A percentile compares a stretch with the other conserved stretches of the same genome.
Evolutionary conservation across 2,329 filamentous ascomycete species (phyloP).

Genomic region (Fonsecaea pugnacius): DNA sequence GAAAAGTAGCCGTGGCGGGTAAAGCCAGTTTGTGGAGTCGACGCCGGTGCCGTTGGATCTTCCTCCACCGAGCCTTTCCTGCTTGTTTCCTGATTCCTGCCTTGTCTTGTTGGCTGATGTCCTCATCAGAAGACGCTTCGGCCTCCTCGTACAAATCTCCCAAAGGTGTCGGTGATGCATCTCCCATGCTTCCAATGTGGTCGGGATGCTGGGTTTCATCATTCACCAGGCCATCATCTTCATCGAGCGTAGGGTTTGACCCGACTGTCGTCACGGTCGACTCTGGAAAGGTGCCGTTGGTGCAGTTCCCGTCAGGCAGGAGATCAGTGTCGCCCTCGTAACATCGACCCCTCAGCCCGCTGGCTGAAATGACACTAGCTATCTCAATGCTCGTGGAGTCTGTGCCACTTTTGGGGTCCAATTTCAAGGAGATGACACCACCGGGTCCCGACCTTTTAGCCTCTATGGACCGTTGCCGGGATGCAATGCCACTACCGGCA

Average conservation of each 20-base stretch:
- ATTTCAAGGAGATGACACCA: not conserved
- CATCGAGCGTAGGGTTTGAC: not conserved
- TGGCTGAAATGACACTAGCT: not conserved
- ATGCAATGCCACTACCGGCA: not conserved
- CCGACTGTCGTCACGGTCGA: not conserved
- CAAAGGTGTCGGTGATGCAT: not conserved
- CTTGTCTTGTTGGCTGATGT: not conserved
- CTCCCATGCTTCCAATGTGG: not conserved
- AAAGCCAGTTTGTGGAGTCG: not conserved
- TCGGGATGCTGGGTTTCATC: not conserved
- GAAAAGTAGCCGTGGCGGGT: not conserved
- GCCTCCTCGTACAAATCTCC: not conserved
- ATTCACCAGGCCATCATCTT: not conserved
- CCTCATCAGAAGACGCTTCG: not conserved
- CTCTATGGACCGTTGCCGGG: not conserved
- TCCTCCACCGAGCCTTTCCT: not conserved
- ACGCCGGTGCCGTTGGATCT: not conserved
- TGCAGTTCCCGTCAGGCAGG: not conserved
- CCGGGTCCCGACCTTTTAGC: not conserved
- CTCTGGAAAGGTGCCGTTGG: not conserved
- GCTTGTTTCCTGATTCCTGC: not conserved
- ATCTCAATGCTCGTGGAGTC: not conserved
- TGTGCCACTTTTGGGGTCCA: not conserved
- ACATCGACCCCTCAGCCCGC: not conserved
- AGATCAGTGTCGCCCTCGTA: not conserved